phyloP scores from a whole-genome alignment of 2,329 filamentous ascomycete genomes.

The Penicillium sp. region DNA sequence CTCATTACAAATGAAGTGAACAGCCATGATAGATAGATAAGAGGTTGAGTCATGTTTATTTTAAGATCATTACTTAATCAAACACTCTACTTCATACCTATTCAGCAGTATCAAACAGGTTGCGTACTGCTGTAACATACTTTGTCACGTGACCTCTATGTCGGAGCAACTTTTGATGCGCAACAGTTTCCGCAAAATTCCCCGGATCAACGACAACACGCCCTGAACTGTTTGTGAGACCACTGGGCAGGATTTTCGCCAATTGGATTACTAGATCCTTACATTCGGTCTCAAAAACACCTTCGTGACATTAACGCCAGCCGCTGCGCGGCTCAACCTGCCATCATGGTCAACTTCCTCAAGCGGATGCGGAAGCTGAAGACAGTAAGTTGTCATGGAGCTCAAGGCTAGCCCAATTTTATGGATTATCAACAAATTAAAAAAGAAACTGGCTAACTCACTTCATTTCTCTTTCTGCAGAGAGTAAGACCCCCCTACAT shows the following conservation, averaged over 20 bases:
- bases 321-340: slow-evolving; percentile 21
- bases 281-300: neutral
- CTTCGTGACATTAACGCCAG: slow-evolving; percentile 9
- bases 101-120: neutral
- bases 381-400: slow-evolving; percentile 55
- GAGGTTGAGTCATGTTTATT: no score
- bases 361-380: slow-evolving; percentile 74
- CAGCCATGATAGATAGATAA: neutral
- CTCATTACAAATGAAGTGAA: neutral
- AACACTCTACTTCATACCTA: neutral
- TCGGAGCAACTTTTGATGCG: slow-evolving; percentile 26
- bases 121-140: neutral
- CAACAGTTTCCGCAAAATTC: slow-evolving; percentile 25
- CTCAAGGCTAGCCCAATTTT: neutral
- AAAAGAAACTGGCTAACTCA: slow-evolving; percentile 14
- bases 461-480: neutral
- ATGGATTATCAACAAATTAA: neutral
- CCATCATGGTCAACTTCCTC: slow-evolving; percentile 48
- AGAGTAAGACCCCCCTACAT: neutral
- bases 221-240: slow-evolving; percentile 2
- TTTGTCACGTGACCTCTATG: slow-evolving; percentile 21
- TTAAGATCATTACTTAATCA: neutral
- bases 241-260: neutral
- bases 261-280: neutral
- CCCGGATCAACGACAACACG: slow-evolving; percentile 20